Evolutionary conservation across 2,329 filamentous ascomycete genomes (phyloP).

Genomic region (Calonectria hongkongensis): DNA sequence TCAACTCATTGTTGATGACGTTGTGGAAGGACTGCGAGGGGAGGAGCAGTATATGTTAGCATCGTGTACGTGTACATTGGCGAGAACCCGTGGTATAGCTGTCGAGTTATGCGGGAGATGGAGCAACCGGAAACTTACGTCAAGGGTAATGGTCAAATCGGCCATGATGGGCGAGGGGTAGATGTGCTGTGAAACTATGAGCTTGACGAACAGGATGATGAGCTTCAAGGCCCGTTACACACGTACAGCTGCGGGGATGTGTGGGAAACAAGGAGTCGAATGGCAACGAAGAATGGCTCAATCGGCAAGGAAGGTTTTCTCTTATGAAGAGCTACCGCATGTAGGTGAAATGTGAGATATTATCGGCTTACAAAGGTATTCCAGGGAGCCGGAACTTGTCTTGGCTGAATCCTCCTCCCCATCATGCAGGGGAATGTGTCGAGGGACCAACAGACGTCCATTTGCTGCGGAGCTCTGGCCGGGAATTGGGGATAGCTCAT

Average conservation of each 20-base stretch:
- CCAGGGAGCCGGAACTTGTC: not conserved
- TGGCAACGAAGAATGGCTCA: slow-evolving; percentile 7
- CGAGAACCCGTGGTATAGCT: no score
- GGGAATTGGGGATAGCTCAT: not conserved
- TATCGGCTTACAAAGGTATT: slow-evolving; percentile 7
- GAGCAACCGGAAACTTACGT: not conserved
- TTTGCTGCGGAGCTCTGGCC: not conserved
- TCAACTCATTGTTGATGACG: slow-evolving; percentile 56
- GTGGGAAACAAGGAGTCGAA: slow-evolving; percentile 1
- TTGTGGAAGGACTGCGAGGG: slow-evolving; percentile 50
- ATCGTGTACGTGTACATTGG: not conserved
- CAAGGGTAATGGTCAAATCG: not conserved
- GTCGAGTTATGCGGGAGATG: no score
- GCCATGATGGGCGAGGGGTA: slow-evolving; percentile 20
- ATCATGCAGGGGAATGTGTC: slow-evolving; percentile 20
- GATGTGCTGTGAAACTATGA: not conserved
- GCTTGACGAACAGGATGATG: not conserved
- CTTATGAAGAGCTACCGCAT: slow-evolving; percentile 24
- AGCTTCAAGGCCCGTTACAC: not conserved
- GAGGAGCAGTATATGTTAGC: not conserved
- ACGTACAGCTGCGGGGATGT: slow-evolving; percentile 5
- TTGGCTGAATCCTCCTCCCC: not conserved
- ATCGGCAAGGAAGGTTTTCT: slow-evolving; percentile 4
- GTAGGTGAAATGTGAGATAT: slow-evolving; percentile 24
- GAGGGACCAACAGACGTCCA: slow-evolving; percentile 17